Conservation (phyloP, 2,329 filamentous ascomycete species). For the Phialophora chinensis region DNA sequence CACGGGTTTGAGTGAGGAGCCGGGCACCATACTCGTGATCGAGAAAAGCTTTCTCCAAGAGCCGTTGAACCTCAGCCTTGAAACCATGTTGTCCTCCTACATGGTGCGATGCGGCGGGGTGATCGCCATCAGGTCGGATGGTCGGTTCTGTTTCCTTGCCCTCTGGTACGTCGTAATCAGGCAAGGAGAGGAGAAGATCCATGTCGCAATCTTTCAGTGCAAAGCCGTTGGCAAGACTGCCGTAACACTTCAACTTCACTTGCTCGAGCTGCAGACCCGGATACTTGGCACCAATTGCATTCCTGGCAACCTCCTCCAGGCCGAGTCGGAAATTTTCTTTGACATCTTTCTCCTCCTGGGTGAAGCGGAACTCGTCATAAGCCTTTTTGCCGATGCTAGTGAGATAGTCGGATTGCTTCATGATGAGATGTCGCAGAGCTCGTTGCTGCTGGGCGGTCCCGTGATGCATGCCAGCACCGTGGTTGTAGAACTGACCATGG, state of each 20-base stretch:
- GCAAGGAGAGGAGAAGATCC: conserved; percentile 80
- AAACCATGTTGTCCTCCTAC: conserved; percentile 24
- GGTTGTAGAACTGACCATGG: conserved; percentile 27
- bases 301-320: conserved; percentile 69
- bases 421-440: conserved; percentile 26
- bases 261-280: conserved; percentile 58
- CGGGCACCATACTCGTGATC: conserved; percentile 75
- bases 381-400: conserved; percentile 26
- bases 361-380: conserved; percentile 29
- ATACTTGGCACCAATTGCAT: conserved; percentile 50
- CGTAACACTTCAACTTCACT: conserved; percentile 77
- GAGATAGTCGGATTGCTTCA: conserved; percentile 39
- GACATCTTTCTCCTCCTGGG: conserved; percentile 62
- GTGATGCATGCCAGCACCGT: conserved; percentile 22
- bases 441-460: conserved; percentile 31
- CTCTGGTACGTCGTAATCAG: conserved; percentile 43
- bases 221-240: conserved; percentile 83
- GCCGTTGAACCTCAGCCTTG: conserved; percentile 57
- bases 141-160: neutral
- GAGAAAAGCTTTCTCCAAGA: conserved; percentile 77
- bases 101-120: neutral
- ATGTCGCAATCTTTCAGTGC: conserved; percentile 88
- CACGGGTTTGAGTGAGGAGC: conserved; percentile 76
- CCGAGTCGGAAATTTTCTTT: conserved; percentile 73
- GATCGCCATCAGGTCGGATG: neutral